These are phyloP conservation scores for Ceratocystiopsis sp. DNA, from an alignment of 2,329 filamentous ascomycete genomes.

Conservation along the genomic window DNA sequence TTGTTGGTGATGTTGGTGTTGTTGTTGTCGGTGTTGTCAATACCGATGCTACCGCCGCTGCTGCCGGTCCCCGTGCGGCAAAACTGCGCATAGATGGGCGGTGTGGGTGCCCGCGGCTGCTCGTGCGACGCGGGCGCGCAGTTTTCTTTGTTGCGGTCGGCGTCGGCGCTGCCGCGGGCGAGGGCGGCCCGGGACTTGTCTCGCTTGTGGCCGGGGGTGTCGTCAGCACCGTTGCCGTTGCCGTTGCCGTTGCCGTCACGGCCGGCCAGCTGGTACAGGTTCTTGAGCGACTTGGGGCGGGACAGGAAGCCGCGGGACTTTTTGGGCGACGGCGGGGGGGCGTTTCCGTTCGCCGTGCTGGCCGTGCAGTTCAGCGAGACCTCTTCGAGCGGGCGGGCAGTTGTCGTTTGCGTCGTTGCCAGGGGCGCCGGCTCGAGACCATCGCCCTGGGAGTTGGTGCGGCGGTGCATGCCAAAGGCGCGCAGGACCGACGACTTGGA, in stretches of 20 bases:
- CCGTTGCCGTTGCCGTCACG: slow-evolving; percentile 5
- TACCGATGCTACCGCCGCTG: background rate
- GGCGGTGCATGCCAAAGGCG: slow-evolving; percentile 30
- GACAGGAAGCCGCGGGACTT: slow-evolving; percentile 62
- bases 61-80: slow-evolving; percentile 15
- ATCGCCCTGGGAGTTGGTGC: slow-evolving; percentile 28
- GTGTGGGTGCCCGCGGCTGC: slow-evolving; percentile 20
- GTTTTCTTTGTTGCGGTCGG: slow-evolving; percentile 65
- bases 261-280: slow-evolving; percentile 31
- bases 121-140: slow-evolving; percentile 34
- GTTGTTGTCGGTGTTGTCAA: no score
- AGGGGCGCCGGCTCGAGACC: slow-evolving; percentile 15
- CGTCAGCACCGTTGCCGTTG: no score
- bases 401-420: background rate
- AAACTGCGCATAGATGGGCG: slow-evolving; percentile 75
- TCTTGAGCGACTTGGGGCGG: slow-evolving; percentile 57
- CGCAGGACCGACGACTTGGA: slow-evolving; percentile 32
- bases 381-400: slow-evolving; percentile 25
- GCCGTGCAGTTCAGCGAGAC: slow-evolving; percentile 20
- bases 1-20: no score
- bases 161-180: background rate
- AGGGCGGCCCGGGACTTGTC: slow-evolving; percentile 12
- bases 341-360: background rate
- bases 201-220: slow-evolving; percentile 7
- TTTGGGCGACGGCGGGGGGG: slow-evolving; percentile 35